Percentiles rank a stretch among this genome's conserved stretches.
These are phyloP conservation scores for Lentinula guzmanii DNA, from an alignment of 768 basidiomycete genomes.

Conservation along the genomic window DNA sequence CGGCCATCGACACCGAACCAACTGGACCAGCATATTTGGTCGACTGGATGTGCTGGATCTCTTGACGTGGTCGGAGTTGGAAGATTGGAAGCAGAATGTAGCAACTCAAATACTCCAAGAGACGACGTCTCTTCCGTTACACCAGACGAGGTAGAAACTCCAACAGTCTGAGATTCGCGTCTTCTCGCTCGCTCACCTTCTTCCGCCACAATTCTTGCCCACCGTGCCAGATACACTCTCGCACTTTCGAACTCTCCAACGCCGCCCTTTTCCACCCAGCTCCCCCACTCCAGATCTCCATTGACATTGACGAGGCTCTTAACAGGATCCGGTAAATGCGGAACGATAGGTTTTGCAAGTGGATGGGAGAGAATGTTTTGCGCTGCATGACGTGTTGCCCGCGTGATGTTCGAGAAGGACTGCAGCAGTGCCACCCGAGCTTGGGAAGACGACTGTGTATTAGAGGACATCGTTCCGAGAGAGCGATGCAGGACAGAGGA, in stretches of 20 bases:
- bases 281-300: slow-evolving; percentile 90
- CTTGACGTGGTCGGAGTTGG: slow-evolving; percentile 81
- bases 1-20: slow-evolving; percentile 77
- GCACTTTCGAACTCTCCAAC: slow-evolving; percentile 97
- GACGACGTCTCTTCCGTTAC: slow-evolving; percentile 62
- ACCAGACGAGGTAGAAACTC: slow-evolving; percentile 41
- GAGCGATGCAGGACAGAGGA: slow-evolving; percentile 81
- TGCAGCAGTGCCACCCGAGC: slow-evolving; percentile 82
- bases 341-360: slow-evolving; percentile 91
- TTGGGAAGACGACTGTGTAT: slow-evolving; percentile 54
- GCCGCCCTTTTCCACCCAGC: slow-evolving; percentile 89
- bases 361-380: slow-evolving; percentile 95
- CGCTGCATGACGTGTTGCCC: slow-evolving; percentile 87
- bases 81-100: slow-evolving; percentile 73
- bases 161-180: slow-evolving; percentile 69
- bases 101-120: slow-evolving; percentile 82
- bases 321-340: slow-evolving; percentile 94
- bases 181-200: slow-evolving; percentile 89
- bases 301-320: slow-evolving; percentile 83
- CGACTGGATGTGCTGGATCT: slow-evolving; percentile 72
- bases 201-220: slow-evolving; percentile 97
- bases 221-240: slow-evolving; percentile 90
- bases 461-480: slow-evolving; percentile 49
- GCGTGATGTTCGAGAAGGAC: slow-evolving; percentile 91
- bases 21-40: slow-evolving; percentile 61